Evolutionary conservation across 768 basidiomycete species (phyloP), one percentile per base, ranked within the genome.

Genomic region (Russula dissimulans): DNA sequence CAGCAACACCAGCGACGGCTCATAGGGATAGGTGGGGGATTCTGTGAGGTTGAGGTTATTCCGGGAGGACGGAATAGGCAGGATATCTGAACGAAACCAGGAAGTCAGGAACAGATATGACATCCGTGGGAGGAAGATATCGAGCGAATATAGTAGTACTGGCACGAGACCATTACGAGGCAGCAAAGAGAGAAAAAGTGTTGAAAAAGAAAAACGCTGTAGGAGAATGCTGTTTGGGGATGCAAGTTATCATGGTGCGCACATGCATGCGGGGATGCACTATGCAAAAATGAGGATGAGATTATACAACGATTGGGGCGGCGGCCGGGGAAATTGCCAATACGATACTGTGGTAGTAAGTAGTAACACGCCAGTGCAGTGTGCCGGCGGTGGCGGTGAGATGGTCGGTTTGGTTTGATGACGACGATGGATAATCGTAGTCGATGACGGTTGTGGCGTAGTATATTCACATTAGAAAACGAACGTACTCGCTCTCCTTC

Each of bases 61-160:
- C 32, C 15, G 12, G 53, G 31, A 17, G 10, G 10, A 10, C 1
- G 34, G 14, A 41, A 12, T 15, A 54, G 47, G 52, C 26, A 54
- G 26, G 61, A 61, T 62, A 52, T 50, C 56, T 53, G 26, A 63
- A 43, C 39, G 29, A 53, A 14, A 41, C 56, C 56, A 14, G 39
- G 56, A 62, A 57, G 56, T 47, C 45, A 9, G 44, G 41, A 43
- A 54, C 34, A 31, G 48, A 54, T 47, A 34, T 10, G 50, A 53
- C 50, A 61, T 53, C 56, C 32, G 5, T 11, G 41, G 31, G 46
- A n/a, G 38, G 36, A 52, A 39, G 55, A 56, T 56, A 51, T 56
- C 55, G 32, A 22, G 29, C 34, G 22, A 26, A 2, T 26, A 2
- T 26, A 26, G 2, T 26, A 59, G 55, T n/a, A 53, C 36, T 29